phyloP scores from a whole-genome alignment of 73 alveolate species.

The Paramecium biaurelia region DNA sequence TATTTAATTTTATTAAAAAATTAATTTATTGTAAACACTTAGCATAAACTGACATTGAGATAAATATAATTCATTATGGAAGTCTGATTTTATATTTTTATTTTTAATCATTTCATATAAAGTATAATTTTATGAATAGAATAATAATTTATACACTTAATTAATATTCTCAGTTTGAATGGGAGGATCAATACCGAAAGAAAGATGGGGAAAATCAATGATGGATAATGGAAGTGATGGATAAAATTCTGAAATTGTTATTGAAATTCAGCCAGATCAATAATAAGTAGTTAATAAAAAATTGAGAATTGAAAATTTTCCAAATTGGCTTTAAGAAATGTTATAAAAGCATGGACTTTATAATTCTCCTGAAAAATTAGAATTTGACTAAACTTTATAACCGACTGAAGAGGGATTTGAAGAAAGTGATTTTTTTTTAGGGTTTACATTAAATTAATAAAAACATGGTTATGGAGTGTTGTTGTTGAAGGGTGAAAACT shows the following conservation, averaged over 20 bases:
- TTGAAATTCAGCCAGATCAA: not conserved
- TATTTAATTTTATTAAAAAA: too few species aligned
- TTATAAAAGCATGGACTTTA: not conserved
- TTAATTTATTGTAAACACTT: not conserved
- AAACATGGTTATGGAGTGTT: not conserved
- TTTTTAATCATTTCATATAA: not conserved
- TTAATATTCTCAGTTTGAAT: not conserved
- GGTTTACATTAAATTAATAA: not conserved
- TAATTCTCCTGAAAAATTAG: not conserved
- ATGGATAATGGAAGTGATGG: not conserved
- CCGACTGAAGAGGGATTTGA: not conserved
- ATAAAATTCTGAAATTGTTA: not conserved
- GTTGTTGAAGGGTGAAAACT: not conserved
- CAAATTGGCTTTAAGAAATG: not conserved
- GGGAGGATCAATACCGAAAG: not conserved
- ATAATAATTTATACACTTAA: not conserved
- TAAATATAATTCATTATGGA: not conserved
- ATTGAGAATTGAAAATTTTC: not conserved
- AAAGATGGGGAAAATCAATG: not conserved
- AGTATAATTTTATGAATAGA: not conserved
- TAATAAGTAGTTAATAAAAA: not conserved
- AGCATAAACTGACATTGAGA: not conserved
- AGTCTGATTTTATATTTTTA: not conserved
- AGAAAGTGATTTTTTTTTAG: not conserved
- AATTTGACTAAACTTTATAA: not conserved